Evolutionary conservation across 257 asterid genomes (phyloP), one percentile per base, ranked within the genome.

Genomic region (Nemophila menziesii): DNA sequence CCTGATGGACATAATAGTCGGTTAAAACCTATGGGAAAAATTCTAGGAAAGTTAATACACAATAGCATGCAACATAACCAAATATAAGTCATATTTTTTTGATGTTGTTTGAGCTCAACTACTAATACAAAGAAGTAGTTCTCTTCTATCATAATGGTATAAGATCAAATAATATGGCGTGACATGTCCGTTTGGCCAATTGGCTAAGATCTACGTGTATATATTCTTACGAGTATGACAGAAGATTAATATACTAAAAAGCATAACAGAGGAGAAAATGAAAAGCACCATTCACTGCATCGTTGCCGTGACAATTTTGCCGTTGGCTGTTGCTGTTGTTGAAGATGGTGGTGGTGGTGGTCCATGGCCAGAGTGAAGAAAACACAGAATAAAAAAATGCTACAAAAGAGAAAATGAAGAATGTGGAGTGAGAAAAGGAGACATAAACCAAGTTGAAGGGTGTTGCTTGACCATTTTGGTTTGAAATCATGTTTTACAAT

Each of bases 271-370:
- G 39, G 58, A 33, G 20, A n/a, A 16, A 2, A 38, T 22, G 6
- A 24, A 23, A 52, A 11, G 23, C 61, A 85, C 96, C 94, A 86
- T 86, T 78, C 92, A 22, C 71, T 74, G 71, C 77, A 69, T 17
- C 79, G 74, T 8, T 78, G 93, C 51, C 78, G 55, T 2, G 85
- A 68, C 38, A 69, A 66, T 67, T 80, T 79, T 39, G 75, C 52
- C 50, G 66, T 54, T 23, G 84, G 79, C 74, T 63, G 67, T 45
- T 61, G 86, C 55, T 29, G 36, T 2, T 2, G 36, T 10, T 29
- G 36, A 13, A 7, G 36, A 29, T 24, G 33, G 9, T 24, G 33
- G 9, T 4, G 33, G 33, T 55, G 74, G 42, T 60, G 81, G 55
- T 68, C 86, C 95, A 84, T 84, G 69, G 73, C 52, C 53, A 52